Base-by-base conservation (phyloP, 2,329 filamentous ascomycete species). In the Raffaelea ambrosiae region DNA sequence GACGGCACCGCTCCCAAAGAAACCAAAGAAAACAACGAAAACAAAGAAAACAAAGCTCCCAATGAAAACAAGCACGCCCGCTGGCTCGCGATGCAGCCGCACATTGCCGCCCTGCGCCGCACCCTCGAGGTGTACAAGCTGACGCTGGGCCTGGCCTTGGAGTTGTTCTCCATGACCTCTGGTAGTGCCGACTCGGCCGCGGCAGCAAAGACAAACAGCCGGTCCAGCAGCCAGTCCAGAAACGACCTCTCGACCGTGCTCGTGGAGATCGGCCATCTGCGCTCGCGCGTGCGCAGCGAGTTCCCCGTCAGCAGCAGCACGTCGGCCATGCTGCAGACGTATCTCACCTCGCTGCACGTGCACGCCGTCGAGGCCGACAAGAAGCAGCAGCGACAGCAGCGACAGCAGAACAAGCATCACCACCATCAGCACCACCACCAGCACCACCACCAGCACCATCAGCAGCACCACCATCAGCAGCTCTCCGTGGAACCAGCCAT, bases 291-390 rank as follows among this genome's bases (percentile, higher is more conserved):
- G 5, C 59, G 63, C n/a, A 49, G 54, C n/a, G 63, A 66, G 31
- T 59, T 87, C 60, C 81, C 80, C 58, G 76, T 76, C 52, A 81
- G 79, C 63, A 76, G 82, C n/a, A 81, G 84, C 47, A 79, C 86
- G 51, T 79, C 81, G 2, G 79, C 74, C 58, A 78, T 83, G 0
- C 74, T 89, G 5, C 83, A 83, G 7, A 77, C 82, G 54, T 86
- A 87, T 66, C 65, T 65, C 35, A 54, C n/a, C n/a, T n/a, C n/a
- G n/a, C n/a, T n/a, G n/a, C n/a, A n/a, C n/a, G n/a, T n/a, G n/a
- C n/a, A n/a, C n/a, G n/a, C n/a, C n/a, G n/a, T n/a, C n/a, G n/a
- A n/a, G n/a, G n/a, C n/a, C n/a, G n/a, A n/a, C n/a, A n/a, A n/a
- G n/a, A n/a, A n/a, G n/a, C n/a, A n/a, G n/a, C n/a, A n/a, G n/a